Percentiles rank a stretch among this genome's conserved stretches.
Conservation (phyloP, 2,329 filamentous ascomycete genomes). For the Periconia digitata region DNA sequence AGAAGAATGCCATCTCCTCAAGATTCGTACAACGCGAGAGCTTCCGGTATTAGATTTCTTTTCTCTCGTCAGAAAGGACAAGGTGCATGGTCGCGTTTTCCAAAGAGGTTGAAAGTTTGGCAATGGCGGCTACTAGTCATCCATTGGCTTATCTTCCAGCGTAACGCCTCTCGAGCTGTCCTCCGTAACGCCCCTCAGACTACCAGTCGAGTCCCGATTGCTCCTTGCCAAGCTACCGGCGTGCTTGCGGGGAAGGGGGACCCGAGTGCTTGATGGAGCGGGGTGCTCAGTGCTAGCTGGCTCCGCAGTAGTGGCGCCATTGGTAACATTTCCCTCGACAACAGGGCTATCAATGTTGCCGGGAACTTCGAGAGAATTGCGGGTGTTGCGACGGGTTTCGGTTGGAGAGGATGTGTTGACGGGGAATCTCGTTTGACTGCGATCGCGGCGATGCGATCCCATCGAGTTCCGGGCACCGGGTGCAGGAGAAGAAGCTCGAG, state of each 20-base stretch:
- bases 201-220: slow-evolving; percentile 44
- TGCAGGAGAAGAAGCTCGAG: slow-evolving; percentile 71
- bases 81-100: too few species aligned
- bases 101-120: too few species aligned
- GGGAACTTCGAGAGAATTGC: slow-evolving; percentile 80
- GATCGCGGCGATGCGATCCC: slow-evolving; percentile 63
- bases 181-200: slow-evolving; percentile 38
- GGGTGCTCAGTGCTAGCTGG: slow-evolving; percentile 26
- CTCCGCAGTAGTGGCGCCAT: slow-evolving; percentile 34
- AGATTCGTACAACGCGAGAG: too few species aligned
- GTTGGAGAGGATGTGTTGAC: slow-evolving; percentile 61
- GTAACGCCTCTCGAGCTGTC: slow-evolving; percentile 59
- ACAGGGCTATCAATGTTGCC: slow-evolving; percentile 54
- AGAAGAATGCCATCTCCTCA: too few species aligned
- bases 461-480: slow-evolving; percentile 53
- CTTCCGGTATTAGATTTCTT: too few species aligned
- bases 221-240: slow-evolving; percentile 37
- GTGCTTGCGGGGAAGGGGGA: slow-evolving; percentile 38
- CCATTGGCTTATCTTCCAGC: slow-evolving; percentile 76
- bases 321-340: slow-evolving; percentile 30
- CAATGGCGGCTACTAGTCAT: slow-evolving; percentile 64
- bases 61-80: too few species aligned
- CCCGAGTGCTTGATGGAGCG: slow-evolving; percentile 37
- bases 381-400: slow-evolving; percentile 56
- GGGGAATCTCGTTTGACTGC: slow-evolving; percentile 81